These are phyloP conservation scores for Fusarium camptoceras DNA, from an alignment of 2,329 filamentous ascomycete species.

Conservation along the genomic window DNA sequence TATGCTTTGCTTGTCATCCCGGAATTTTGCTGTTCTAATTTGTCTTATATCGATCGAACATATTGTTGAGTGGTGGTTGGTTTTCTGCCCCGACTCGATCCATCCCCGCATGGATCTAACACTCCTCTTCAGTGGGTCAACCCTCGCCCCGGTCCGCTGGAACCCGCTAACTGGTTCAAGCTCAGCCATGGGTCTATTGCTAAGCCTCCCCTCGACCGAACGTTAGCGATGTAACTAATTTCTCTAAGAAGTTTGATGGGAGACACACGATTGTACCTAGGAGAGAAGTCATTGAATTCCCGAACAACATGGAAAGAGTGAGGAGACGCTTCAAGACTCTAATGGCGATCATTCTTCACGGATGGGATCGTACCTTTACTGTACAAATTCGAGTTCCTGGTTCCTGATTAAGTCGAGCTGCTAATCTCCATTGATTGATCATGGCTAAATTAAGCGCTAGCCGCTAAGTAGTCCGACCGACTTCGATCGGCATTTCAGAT, in stretches of 20 bases:
- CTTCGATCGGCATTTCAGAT: slow-evolving; percentile 18
- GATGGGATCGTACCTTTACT: neutral
- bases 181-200: slow-evolving; percentile 23
- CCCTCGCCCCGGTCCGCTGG: slow-evolving; percentile 26
- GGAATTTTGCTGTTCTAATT: neutral
- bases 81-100: slow-evolving; percentile 1
- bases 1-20: neutral
- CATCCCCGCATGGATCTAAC: slow-evolving; percentile 8
- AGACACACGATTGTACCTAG: neutral
- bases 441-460: slow-evolving; percentile 19
- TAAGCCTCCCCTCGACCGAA: slow-evolving; percentile 11
- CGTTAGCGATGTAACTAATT: neutral
- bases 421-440: slow-evolving; percentile 35
- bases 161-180: slow-evolving; percentile 22
- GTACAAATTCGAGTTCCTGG: neutral
- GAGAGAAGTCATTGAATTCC: neutral
- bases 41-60: neutral
- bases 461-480: slow-evolving; percentile 22
- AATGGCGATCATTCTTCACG: neutral
- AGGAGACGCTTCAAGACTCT: neutral
- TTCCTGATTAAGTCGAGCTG: neutral
- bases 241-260: neutral
- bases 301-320: neutral
- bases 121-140: slow-evolving; percentile 31
- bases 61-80: neutral